These are phyloP conservation scores for Phaeophleospora eucalypticola DNA, from an alignment of 2,329 filamentous ascomycete genomes.

Conservation along the genomic window DNA sequence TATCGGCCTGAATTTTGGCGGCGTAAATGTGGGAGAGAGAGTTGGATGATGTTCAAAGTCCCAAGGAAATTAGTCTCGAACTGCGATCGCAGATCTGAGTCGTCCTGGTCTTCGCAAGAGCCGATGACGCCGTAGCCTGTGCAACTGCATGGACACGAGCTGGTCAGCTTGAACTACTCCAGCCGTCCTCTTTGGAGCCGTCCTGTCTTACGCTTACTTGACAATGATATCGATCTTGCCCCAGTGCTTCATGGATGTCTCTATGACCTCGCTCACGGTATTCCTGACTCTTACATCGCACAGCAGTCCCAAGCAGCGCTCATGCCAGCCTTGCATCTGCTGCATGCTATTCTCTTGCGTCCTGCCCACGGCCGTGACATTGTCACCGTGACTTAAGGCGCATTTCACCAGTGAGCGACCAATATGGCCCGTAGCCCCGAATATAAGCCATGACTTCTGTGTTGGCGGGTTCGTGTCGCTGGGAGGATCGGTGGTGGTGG, in stretches of 20 bases:
- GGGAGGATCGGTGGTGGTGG: conserved; percentile 82
- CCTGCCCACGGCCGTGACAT: conserved; percentile 80
- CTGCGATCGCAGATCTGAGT: conserved; percentile 89
- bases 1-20: conserved; percentile 72
- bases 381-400: conserved; percentile 74
- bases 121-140: conserved; percentile 94
- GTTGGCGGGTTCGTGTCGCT: conserved; percentile 64
- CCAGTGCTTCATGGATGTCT: conserved; percentile 68
- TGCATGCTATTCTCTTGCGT: conserved; percentile 70
- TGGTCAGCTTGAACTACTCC: too few relatives aligned
- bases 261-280: conserved; percentile 69
- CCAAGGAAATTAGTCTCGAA: conserved; percentile 99
- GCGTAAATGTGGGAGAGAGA: conserved; percentile 82
- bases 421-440: conserved; percentile 96
- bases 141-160: conserved; percentile 48
- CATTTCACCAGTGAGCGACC: conserved; percentile 83
- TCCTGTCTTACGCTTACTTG: conserved; percentile 48
- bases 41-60: conserved; percentile 86
- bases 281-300: conserved; percentile 84
- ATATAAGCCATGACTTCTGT: conserved; percentile 88
- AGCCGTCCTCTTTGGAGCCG: too few relatives aligned
- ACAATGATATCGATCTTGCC: conserved; percentile 76
- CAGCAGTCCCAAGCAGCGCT: conserved; percentile 71
- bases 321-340: conserved; percentile 67
- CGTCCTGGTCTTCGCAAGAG: conserved; percentile 93